Conservation (phyloP, 2,329 filamentous ascomycete genomes). For the Exophiala spinifera region DNA sequence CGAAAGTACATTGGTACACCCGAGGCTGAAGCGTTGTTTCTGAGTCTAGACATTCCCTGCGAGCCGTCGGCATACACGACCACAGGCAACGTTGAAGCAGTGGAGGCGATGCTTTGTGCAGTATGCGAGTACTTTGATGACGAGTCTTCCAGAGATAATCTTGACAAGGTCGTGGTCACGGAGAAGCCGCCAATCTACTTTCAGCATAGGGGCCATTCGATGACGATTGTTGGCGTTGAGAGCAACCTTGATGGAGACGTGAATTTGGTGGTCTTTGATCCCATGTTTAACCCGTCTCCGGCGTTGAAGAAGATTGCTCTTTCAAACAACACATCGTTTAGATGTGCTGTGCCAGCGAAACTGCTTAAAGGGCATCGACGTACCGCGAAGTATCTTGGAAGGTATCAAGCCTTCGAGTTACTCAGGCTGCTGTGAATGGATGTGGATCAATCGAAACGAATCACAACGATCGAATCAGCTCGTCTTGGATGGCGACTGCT, state of each 20-base stretch:
- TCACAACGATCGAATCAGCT: no score
- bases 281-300: slow-evolving; percentile 69
- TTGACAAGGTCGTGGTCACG: slow-evolving; percentile 67
- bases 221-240: slow-evolving; percentile 86
- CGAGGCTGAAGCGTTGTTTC: slow-evolving; percentile 80
- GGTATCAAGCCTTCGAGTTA: slow-evolving; percentile 74
- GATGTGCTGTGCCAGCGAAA: slow-evolving; percentile 47
- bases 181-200: slow-evolving; percentile 80
- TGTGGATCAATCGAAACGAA: no score
- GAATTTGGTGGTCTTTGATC: slow-evolving; percentile 83
- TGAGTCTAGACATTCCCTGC: slow-evolving; percentile 65
- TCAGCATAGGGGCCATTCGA: slow-evolving; percentile 82
- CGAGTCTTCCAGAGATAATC: slow-evolving; percentile 41
- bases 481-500: not conserved
- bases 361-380: slow-evolving; percentile 72
- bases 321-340: slow-evolving; percentile 37
- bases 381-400: slow-evolving; percentile 63
- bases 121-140: slow-evolving; percentile 73
- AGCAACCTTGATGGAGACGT: slow-evolving; percentile 57
- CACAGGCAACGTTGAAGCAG: slow-evolving; percentile 47
- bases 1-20: slow-evolving; percentile 94
- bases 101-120: slow-evolving; percentile 60
- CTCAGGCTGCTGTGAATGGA: slow-evolving; percentile 59
- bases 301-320: slow-evolving; percentile 57
- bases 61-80: slow-evolving; percentile 58